These are phyloP conservation scores for Ochromonas danica DNA, from an alignment of 108 stramenopile genomes.

Conservation along the genomic window DNA sequence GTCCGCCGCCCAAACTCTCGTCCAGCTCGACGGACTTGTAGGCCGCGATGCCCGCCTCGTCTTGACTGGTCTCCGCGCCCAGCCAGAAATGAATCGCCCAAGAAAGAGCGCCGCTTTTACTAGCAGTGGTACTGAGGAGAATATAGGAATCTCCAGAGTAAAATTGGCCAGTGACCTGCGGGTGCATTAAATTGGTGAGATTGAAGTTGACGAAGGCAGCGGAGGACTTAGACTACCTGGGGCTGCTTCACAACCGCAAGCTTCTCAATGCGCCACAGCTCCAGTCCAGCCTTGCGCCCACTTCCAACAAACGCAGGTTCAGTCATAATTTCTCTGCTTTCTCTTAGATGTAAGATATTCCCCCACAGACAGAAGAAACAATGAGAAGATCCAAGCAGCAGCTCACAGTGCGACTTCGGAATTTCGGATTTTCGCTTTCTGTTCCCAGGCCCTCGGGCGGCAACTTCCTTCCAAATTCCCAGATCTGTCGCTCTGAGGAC, in stretches of 20 bases:
- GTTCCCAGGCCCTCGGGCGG: no score
- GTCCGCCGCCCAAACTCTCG: conserved; percentile 69
- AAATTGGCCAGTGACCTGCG: conserved; percentile 69
- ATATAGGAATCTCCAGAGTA: conserved; percentile 52
- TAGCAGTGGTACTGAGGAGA: conserved; percentile 63
- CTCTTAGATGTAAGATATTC: no score
- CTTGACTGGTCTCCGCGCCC: conserved; percentile 76
- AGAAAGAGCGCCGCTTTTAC: conserved; percentile 37
- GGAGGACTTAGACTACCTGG: background rate
- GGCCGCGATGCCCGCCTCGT: conserved; percentile 83
- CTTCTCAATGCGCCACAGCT: conserved; percentile 34
- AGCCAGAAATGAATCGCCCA: conserved; percentile 78
- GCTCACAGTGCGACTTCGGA: no score
- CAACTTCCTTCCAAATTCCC: no score
- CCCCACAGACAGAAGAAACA: no score
- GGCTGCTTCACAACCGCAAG: background rate
- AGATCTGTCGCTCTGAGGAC: no score
- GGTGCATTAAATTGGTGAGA: background rate
- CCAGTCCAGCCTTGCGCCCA: conserved; percentile 34
- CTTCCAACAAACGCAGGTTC: conserved; percentile 30
- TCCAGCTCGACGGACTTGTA: conserved; percentile 90
- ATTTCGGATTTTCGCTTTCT: no score
- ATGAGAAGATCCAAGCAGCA: no score
- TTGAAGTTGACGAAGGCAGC: no score
- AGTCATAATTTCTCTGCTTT: conserved; percentile 28